Base-by-base conservation (phyloP, 306 rosid species). In the Quillaja saponaria region DNA sequence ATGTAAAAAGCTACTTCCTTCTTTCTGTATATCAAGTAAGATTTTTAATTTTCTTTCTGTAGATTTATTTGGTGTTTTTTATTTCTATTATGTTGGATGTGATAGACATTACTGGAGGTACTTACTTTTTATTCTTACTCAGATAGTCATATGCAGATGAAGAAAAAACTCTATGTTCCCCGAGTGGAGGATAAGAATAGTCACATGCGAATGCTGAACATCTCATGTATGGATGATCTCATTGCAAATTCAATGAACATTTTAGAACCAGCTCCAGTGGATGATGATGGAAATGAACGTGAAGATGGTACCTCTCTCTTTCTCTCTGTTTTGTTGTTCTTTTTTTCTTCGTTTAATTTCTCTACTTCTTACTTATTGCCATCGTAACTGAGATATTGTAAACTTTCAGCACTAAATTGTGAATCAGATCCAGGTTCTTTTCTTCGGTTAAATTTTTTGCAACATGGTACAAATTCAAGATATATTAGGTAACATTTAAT, bases 121-220 rank as follows among this genome's bases (percentile, higher is more conserved):
- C 46, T 56, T 44, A 66, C 71, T 12, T 56, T 49, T 77, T 41
- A 35, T 56, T 72, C 39, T 18, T 42, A 63, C 11, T 74, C 58
- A 71, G 82, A 79, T 74, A 78, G 75, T 9, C 21, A 54, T 61
- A 49, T 66, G 72, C 81, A 73, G 73, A 67, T 46, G 77, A 58
- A 72, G 17, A 88, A 82, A 66, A 83, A 68, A 76, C 83, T 80
- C 1, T 80, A 84, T 75, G 99, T 92, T 48, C 96, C 96, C 3
- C 76, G 95, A 7, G 99, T 92, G 75, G 99, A 89, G 86, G 95
- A 92, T 81, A 92, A 83, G 78, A 86, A 92, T 53, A 79, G 96
- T 71, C 78, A 86, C 74, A 89, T 92, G 96, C 84, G 87, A 44
- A 84, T 92, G 99, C 84, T 92, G 58, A 71, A 80, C 72, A 85